These are phyloP conservation scores for Hyaloscypha hepaticicola DNA, from an alignment of 495 filamentous ascomycete species.

Conservation along the genomic window DNA sequence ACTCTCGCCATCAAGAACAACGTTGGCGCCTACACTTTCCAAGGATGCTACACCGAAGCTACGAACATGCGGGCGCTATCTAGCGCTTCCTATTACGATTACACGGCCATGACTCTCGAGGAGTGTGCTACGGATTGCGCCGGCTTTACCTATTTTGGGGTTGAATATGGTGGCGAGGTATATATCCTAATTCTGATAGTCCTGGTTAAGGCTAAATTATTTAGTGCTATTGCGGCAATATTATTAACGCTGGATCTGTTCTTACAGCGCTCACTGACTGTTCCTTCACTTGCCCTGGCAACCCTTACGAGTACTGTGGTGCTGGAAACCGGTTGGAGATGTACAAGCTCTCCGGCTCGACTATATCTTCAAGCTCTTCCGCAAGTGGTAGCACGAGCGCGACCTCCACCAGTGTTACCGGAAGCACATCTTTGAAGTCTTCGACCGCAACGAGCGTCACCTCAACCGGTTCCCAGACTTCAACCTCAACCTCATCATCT, in stretches of 20 bases:
- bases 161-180: slow-evolving; percentile 47
- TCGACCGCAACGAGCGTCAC: not conserved
- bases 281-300: slow-evolving; percentile 54
- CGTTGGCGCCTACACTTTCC: slow-evolving; percentile 24
- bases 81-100: slow-evolving; percentile 23
- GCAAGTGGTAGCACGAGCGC: no score
- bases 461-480: not conserved
- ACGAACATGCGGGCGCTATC: slow-evolving; percentile 27
- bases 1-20: slow-evolving; percentile 34
- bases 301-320: slow-evolving; percentile 55
- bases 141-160: slow-evolving; percentile 28
- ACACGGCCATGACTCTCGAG: slow-evolving; percentile 29
- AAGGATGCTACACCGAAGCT: slow-evolving; percentile 32
- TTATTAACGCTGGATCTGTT: slow-evolving; percentile 9
- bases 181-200: slow-evolving; percentile 15
- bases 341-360: slow-evolving; percentile 36
- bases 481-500: not conserved
- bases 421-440: not conserved
- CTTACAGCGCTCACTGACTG: slow-evolving; percentile 48
- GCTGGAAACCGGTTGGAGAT: slow-evolving; percentile 52
- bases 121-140: slow-evolving; percentile 25
- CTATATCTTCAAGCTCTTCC: not conserved
- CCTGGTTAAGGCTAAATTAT: not conserved
- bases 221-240: slow-evolving; percentile 37
- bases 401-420: no score